These are phyloP conservation scores for Penicillium ochrochloron DNA, from an alignment of 495 filamentous ascomycete genomes.

Conservation along the genomic window DNA sequence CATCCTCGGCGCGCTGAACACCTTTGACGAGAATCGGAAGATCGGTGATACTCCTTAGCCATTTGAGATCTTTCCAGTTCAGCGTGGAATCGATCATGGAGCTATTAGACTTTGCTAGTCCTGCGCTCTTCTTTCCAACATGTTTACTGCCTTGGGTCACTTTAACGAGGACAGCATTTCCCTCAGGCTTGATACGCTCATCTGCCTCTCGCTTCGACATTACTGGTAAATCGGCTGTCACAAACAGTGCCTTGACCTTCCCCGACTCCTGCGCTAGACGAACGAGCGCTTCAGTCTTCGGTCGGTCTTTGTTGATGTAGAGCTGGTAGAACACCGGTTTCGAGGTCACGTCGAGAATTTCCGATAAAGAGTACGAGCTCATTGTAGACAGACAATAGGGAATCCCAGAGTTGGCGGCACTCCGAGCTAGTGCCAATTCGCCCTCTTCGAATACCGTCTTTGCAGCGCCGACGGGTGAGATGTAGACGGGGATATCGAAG, in stretches of 20 bases:
- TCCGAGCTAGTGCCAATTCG: conserved; percentile 63
- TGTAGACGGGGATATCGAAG: conserved; percentile 61
- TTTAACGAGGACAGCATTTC: conserved; percentile 50
- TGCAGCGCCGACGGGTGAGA: conserved; percentile 73
- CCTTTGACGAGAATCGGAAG: conserved; percentile 68
- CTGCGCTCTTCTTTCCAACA: conserved; percentile 56
- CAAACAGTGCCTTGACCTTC: conserved; percentile 59
- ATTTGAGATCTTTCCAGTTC: conserved; percentile 77
- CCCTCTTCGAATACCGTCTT: conserved; percentile 64
- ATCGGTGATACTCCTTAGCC: conserved; percentile 65
- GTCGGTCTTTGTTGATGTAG: conserved; percentile 70
- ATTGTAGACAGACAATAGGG: conserved; percentile 54
- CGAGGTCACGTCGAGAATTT: conserved; percentile 54
- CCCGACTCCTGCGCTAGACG: conserved; percentile 42
- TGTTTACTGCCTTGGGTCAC: conserved; percentile 56
- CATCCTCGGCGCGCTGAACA: conserved; percentile 64
- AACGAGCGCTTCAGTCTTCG: conserved; percentile 58
- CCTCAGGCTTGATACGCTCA: conserved; percentile 62
- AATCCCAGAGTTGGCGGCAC: conserved; percentile 47
- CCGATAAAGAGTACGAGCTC: conserved; percentile 60
- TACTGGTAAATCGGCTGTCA: conserved; percentile 86
- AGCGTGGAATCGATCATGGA: conserved; percentile 69
- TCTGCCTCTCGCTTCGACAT: conserved; percentile 87
- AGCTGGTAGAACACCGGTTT: conserved; percentile 63
- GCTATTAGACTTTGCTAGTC: conserved; percentile 65